Evolutionary conservation across 768 basidiomycete genomes (phyloP), one percentile per base, ranked within the genome.

Genomic region (Termitomyces sp.): DNA sequence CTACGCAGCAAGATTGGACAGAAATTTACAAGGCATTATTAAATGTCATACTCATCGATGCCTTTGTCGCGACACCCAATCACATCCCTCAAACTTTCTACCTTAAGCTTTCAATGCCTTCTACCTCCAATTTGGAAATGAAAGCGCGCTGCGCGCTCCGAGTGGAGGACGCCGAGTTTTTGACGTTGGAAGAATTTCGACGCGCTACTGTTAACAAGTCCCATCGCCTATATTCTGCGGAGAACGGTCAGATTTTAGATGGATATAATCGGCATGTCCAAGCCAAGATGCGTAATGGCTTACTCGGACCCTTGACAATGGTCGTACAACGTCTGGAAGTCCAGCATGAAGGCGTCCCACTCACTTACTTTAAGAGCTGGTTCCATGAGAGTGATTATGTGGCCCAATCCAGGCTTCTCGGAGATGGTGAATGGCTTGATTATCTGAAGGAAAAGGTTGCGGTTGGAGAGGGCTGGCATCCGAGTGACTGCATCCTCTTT

Each of bases 141-240:
- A 58, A 53, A 47, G 52, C 57, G 3, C 57, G 45, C 6, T 20
- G 30, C 18, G 57, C 57, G 4, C 46, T 58, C 2, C 46, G 37
- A 1, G 51, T 58, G 10, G 52, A 58, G 18, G 52, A 54, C 13
- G 52, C 57, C 18, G 57, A 58, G 18, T 18, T 58, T 16, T 24
- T 58, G 10, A 18, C 46, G 8, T 18, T 58, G 37, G 57, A 58
- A 14, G 57, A 58, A 44, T 58, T 58, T 22, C 52, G 57, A 18
- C 57, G 57, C 20, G 57, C 57, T 18, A 58, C 57, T 32, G 57
- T 58, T 13, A 58, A 47, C 6, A 58, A 58, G 24, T 58, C 57
- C 14, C 52, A 58, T 48, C 44, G 45, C 3, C 24, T 58, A 5
- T 58, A 22, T 27, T 58, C 46, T 30, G 52, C 26, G 7, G 45